Percentiles rank a stretch among this genome's conserved stretches.
Conservation (phyloP, 495 filamentous ascomycete species). For the Parathielavia hyrcaniae region DNA sequence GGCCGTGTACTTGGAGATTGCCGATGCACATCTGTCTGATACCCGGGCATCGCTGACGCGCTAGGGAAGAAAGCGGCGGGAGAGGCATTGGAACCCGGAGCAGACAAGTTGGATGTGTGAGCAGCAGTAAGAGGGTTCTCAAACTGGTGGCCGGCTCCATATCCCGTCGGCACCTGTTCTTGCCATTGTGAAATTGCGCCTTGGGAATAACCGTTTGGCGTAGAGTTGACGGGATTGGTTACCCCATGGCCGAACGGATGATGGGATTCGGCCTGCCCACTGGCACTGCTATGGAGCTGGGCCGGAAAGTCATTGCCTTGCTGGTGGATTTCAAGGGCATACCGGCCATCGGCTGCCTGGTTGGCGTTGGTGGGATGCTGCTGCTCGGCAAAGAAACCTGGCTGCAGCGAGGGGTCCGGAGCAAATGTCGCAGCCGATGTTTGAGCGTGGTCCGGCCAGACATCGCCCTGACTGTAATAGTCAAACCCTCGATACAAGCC, state of each 20-base stretch:
- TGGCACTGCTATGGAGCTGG: constrained; percentile 16
- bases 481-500: constrained; percentile 20
- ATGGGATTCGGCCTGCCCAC: constrained; percentile 16
- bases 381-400: constrained; percentile 19
- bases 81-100: constrained; percentile 15
- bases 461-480: constrained; percentile 18
- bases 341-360: constrained; percentile 21
- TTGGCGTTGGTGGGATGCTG: constrained; percentile 15
- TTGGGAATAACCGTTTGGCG: constrained; percentile 21
- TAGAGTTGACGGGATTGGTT: background rate
- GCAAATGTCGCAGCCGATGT: constrained; percentile 15
- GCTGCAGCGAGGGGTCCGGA: constrained; percentile 19
- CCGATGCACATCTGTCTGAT: constrained; percentile 13
- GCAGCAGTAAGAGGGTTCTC: constrained; percentile 24
- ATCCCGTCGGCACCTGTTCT: constrained; percentile 14
- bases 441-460: constrained; percentile 21
- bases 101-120: constrained; percentile 18
- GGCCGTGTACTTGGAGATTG: constrained; percentile 17
- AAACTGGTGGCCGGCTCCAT: constrained; percentile 20
- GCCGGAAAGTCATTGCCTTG: constrained; percentile 15
- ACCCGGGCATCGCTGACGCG: constrained; percentile 4
- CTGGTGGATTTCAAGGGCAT: constrained; percentile 19
- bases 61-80: constrained; percentile 14
- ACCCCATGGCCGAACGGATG: constrained; percentile 18
- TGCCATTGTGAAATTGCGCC: constrained; percentile 24